phyloP scores from a whole-genome alignment of 2,329 filamentous ascomycete genomes.

The Pezicula neosporulosa region DNA sequence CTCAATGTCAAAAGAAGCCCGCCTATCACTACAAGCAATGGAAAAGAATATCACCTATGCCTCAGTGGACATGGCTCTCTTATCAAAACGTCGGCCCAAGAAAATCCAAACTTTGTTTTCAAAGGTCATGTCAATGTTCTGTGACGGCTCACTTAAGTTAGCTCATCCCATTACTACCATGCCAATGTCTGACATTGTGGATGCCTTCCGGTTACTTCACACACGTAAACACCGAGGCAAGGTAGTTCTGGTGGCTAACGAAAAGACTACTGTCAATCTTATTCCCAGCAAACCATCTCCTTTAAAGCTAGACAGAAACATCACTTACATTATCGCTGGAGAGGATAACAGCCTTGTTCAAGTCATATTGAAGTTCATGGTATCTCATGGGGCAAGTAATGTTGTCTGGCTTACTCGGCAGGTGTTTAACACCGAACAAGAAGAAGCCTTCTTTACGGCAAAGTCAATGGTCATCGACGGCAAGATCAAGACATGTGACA shows the following conservation, averaged over 20 bases:
- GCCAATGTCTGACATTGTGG: constrained; percentile 30
- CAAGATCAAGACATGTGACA: no score
- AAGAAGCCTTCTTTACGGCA: no score
- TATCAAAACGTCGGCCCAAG: not conserved
- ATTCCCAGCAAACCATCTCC: not conserved
- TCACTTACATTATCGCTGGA: constrained; percentile 1
- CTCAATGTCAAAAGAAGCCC: not conserved
- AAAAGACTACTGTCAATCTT: not conserved
- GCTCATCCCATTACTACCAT: constrained; percentile 20
- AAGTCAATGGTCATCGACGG: no score
- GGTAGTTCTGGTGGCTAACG: constrained; percentile 5
- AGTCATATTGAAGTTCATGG: no score
- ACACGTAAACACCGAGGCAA: constrained; percentile 1
- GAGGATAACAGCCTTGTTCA: no score
- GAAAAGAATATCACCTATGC: constrained; percentile 34
- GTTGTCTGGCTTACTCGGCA: no score
- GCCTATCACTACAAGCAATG: constrained; percentile 12
- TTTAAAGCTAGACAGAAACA: not conserved
- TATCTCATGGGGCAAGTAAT: no score
- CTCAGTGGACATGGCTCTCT: constrained; percentile 30
- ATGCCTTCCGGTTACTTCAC: constrained; percentile 1
- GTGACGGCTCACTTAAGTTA: constrained; percentile 8
- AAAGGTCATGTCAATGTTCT: constrained; percentile 1
- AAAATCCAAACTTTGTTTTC: not conserved
- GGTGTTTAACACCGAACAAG: no score